Evolutionary conservation across 139 green algal genomes (phyloP), one percentile per base, ranked within the genome.

Genomic region (Volvox reticuliferus): DNA sequence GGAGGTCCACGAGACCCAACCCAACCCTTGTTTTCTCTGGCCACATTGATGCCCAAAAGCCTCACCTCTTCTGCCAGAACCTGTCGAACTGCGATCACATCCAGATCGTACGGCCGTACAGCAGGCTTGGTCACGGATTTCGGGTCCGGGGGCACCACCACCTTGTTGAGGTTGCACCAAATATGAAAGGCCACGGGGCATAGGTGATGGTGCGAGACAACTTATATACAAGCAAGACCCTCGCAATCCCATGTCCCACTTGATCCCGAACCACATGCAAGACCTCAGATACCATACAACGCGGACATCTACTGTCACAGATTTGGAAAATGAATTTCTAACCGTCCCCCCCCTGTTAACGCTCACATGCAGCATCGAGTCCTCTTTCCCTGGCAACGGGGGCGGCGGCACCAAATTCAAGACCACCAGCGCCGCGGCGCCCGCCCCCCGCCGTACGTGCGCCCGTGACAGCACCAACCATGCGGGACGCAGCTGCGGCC

Each of bases 331-430:
- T 55, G 65, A 73, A 73, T 73, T 73, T 28, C 6, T 12, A 73
- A 73, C 65, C 65, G 65, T 12, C 62, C n/a, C 9, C 65, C 24
- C 65, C 65, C 65, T 2, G 21, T 28, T 16, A 24, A 28, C 65
- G n/a, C 84, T 33, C 71, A 94, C 92, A 44, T 91, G 86, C 86
- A 94, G 89, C 92, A 93, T 86, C 86, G 91, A 80, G 19, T 65
- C 63, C 86, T 93, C 86, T 28, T 73, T 75, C 22, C 73, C 63
- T 21, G 92, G 92, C 65, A 92, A 32, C 22, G 92, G 94, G 19
- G 94, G 94, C 67, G 91, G 89, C 19, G 94, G 94, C 87, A 95
- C 91, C 50, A 94, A 89, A 50, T 96, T 96, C 50, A 96, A 91
- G 20, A 92, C 87, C 79, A 94, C 88, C 33, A 96, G 92, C 2